Base-by-base conservation (phyloP, 345 rosid genomes). In the Dipteronia dyeriana region DNA sequence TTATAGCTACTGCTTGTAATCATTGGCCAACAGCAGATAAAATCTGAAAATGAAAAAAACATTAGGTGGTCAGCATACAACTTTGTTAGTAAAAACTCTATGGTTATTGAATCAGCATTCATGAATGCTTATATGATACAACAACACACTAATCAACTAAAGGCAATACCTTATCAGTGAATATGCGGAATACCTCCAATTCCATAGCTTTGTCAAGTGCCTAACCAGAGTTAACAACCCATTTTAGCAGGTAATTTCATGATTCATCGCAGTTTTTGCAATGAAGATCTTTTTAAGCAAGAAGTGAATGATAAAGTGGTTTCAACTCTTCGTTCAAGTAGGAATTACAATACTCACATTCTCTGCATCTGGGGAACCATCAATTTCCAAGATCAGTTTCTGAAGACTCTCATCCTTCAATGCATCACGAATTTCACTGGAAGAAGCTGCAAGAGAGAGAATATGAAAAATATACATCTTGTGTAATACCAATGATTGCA, bases 141-240 rank as follows among this genome's bases (percentile, higher is more conserved):
- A 49, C 7, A 29, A 16, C 7, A 9, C 14, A 65, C 29, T 64
- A n/a, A 45, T 49, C 25, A 10, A 22, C 23, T 53, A 64, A 60
- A 69, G 63, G 34, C 39, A 56, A 22, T 85, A 89, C 92, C 95
- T 86, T 89, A 54, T 88, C 93, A 1, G 88, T 22, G 57, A 88
- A 83, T 68, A 75, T 73, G 62, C 79, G 83, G 56, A 90, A 89
- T 53, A 26, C 81, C 56, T 88, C 92, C 71, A 72, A 76, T 77
- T 73, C 88, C 91, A 85, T 86, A 69, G 92, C 94, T 77, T 85
- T 87, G 59, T 84, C 87, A 0, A 91, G 86, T 79, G 84, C 92
- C 94, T 88, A 74, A 49, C 59, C 71, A 78, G 31, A 66, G 71
- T 63, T n/a, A 66, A 62, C 41, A 56, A 39, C 38, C 63, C 45